phyloP scores from a whole-genome alignment of 495 filamentous ascomycete species.

The Cercophora samala region DNA sequence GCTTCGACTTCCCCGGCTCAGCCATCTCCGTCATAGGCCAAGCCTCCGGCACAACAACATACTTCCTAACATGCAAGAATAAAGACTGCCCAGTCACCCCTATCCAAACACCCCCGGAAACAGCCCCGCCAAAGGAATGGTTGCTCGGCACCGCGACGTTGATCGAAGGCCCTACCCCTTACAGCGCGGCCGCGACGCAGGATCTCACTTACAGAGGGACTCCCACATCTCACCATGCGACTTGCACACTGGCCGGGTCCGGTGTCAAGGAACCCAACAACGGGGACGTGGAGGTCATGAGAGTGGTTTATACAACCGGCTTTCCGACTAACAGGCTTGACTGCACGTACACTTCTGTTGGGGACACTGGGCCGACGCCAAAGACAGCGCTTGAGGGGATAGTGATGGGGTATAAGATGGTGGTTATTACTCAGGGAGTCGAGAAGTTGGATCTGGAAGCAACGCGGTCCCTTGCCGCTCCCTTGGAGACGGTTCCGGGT shows the following conservation, averaged over 20 bases:
- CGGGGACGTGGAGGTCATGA: background rate
- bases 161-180: background rate
- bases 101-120: background rate
- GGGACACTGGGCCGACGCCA: background rate
- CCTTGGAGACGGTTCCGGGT: background rate
- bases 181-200: background rate
- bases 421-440: slow-evolving; percentile 1
- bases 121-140: background rate
- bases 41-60: background rate
- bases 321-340: background rate
- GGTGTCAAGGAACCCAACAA: background rate
- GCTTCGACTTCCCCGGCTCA: slow-evolving; percentile 2
- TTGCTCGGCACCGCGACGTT: background rate
- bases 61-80: background rate
- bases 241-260: background rate
- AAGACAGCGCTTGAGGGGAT: background rate
- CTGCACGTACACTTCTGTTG: background rate
- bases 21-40: background rate
- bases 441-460: background rate
- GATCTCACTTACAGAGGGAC: background rate
- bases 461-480: background rate
- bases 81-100: background rate
- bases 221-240: background rate
- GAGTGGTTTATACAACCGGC: background rate
- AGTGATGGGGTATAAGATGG: background rate